Evolutionary conservation across 1,284 basidiomycete genomes (phyloP).

Genomic region (Malassezia restricta): DNA sequence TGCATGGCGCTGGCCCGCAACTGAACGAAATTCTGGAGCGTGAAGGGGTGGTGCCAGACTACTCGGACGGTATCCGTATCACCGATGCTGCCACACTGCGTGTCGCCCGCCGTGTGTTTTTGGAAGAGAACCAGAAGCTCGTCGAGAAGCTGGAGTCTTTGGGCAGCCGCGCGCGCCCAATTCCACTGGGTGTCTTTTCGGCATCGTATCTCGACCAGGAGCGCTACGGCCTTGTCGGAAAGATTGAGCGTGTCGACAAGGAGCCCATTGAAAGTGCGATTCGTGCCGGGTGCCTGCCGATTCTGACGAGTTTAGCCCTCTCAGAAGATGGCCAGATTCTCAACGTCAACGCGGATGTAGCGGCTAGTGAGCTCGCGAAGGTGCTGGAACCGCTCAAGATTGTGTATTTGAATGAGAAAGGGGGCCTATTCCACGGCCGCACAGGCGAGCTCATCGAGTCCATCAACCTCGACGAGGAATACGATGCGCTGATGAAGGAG

Average conservation of each 20-base stretch:
- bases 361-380: slow-evolving; percentile 44
- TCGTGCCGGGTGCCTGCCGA: slow-evolving; percentile 43
- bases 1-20: slow-evolving; percentile 46
- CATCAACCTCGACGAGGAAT: slow-evolving; percentile 98
- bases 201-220: slow-evolving; percentile 45
- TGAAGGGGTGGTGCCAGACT: slow-evolving; percentile 45
- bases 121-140: slow-evolving; percentile 43
- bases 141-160: slow-evolving; percentile 46
- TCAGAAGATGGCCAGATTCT: slow-evolving; percentile 45
- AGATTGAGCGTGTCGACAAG: slow-evolving; percentile 45
- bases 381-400: slow-evolving; percentile 60
- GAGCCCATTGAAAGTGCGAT: slow-evolving; percentile 46
- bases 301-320: slow-evolving; percentile 43
- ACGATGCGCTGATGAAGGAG: slow-evolving; percentile 90
- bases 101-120: slow-evolving; percentile 43
- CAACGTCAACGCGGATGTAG: slow-evolving; percentile 46
- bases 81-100: slow-evolving; percentile 44
- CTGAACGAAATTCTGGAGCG: slow-evolving; percentile 45
- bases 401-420: slow-evolving; percentile 96
- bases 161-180: slow-evolving; percentile 42
- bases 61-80: slow-evolving; percentile 46
- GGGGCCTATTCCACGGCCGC: slow-evolving; percentile 92
- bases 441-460: slow-evolving; percentile 56
- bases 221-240: slow-evolving; percentile 46
- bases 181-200: slow-evolving; percentile 43